Evolutionary conservation across 768 basidiomycete species (phyloP), one percentile per base, ranked within the genome.

Genomic region (Galerina sulciceps): DNA sequence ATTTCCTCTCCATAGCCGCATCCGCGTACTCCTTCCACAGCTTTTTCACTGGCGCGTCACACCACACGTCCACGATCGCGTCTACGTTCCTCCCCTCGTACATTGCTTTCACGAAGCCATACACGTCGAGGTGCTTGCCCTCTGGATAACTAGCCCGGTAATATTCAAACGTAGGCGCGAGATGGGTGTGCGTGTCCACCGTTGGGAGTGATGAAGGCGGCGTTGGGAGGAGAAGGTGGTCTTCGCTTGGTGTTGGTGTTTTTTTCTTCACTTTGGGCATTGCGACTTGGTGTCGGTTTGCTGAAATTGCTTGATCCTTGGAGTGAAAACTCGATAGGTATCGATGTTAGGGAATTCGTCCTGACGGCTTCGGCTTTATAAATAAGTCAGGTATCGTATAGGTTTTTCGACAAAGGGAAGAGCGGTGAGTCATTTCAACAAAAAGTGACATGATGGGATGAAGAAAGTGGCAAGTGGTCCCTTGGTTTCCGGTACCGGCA

Each of bases 21-120:
- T 91, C 87, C 1, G 91, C 91, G 36, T 90, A 75, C 59, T 87
- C 87, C 63, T 76, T 83, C 90, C 90, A 92, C 9, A 76, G 14
- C 31, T 61, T 74, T 57, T 75, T 76, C 10, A 91, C 84, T 0
- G 91, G 88, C 0, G 88, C 89, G 66, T 93, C 93, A 63, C 92
- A 94, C 88, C 90, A 94, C 1, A 94, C 93, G 61, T 94, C 93
- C 5, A 94, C 85, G 54, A 94, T 79, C 6, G 85, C 81, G 51
- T 83, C 73, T 6, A 93, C 83, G 40, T 80, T 80, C 36, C 81
- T 81, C 9, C 73, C 82, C 1, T 66, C 70, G 64, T 89, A 91
- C 64, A 90, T 65, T 13, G 75, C 85, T 0, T 80, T 78, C 9
- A 88, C 81, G 62, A 93, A 90, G 42, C 89, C 89, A 68, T 79